Evolutionary conservation across 345 rosid species (phyloP).

Genomic region (Moricandia moricandioides): DNA sequence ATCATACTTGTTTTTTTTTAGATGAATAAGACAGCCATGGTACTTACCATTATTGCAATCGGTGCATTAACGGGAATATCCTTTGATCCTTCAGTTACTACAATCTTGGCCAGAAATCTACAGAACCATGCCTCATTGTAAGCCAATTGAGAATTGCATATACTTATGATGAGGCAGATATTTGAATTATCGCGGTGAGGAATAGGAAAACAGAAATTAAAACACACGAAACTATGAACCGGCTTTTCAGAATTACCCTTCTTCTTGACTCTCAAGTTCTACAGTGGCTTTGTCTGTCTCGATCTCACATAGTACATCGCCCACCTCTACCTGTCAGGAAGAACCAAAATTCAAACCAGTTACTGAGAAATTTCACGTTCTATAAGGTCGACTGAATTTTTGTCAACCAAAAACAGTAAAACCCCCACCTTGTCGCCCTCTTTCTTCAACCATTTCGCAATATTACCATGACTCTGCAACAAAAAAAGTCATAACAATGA

Average conservation of each 20-base stretch:
- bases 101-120: conserved; percentile 87
- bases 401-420: conserved; percentile 14
- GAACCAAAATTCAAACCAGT: conserved; percentile 34
- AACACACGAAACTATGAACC: conserved; percentile 18
- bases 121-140: conserved; percentile 31
- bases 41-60: conserved; percentile 79
- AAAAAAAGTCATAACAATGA: conserved; percentile 30
- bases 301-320: conserved; percentile 86
- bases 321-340: conserved; percentile 80
- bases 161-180: background rate
- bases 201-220: conserved; percentile 2
- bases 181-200: conserved; percentile 10
- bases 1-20: conserved; percentile 9
- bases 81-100: conserved; percentile 85
- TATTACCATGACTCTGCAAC: conserved; percentile 90
- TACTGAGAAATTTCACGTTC: conserved; percentile 7
- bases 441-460: conserved; percentile 87
- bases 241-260: conserved; percentile 56
- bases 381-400: conserved; percentile 1
- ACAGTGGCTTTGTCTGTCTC: conserved; percentile 98
- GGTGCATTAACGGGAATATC: conserved; percentile 88
- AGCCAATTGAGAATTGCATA: conserved; percentile 21
- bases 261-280: conserved; percentile 94
- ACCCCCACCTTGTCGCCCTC: conserved; percentile 90
- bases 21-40: conserved; percentile 9